Conservation (phyloP, 2,329 filamentous ascomycete genomes). For the Periconia digitata region DNA sequence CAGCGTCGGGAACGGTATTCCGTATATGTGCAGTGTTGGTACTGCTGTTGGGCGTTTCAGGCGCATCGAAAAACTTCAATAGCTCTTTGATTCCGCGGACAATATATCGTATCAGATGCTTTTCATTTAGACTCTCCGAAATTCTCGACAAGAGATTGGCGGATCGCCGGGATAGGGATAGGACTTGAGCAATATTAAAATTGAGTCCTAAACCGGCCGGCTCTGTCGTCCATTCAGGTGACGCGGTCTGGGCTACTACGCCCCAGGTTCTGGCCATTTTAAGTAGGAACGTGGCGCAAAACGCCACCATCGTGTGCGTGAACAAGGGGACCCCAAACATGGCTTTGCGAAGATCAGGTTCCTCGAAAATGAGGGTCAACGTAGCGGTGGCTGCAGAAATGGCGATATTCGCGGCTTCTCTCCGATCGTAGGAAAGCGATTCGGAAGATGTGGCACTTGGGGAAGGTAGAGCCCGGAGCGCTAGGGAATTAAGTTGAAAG, state of each 20-base stretch:
- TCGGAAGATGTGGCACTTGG: conserved; percentile 49
- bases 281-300: conserved; percentile 55
- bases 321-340: conserved; percentile 53
- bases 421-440: conserved; percentile 47
- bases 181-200: conserved; percentile 33
- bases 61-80: conserved; percentile 28
- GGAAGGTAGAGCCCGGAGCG: conserved; percentile 46
- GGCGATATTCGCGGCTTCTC: conserved; percentile 44
- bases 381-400: conserved; percentile 52
- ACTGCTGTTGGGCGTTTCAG: conserved; percentile 18
- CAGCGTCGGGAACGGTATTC: too few species aligned
- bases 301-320: conserved; percentile 56
- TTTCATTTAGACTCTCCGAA: conserved; percentile 31
- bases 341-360: conserved; percentile 48
- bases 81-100: conserved; percentile 32
- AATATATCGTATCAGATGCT: conserved; percentile 32
- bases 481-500: conserved; percentile 55
- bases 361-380: conserved; percentile 49
- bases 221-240: conserved; percentile 28
- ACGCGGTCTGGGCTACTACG: conserved; percentile 30
- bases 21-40: not conserved
- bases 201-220: conserved; percentile 30
- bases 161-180: conserved; percentile 28
- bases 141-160: conserved; percentile 29
- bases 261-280: conserved; percentile 53